phyloP scores from a whole-genome alignment of 495 filamentous ascomycete genomes.

The Corynascus novoguineensis region DNA sequence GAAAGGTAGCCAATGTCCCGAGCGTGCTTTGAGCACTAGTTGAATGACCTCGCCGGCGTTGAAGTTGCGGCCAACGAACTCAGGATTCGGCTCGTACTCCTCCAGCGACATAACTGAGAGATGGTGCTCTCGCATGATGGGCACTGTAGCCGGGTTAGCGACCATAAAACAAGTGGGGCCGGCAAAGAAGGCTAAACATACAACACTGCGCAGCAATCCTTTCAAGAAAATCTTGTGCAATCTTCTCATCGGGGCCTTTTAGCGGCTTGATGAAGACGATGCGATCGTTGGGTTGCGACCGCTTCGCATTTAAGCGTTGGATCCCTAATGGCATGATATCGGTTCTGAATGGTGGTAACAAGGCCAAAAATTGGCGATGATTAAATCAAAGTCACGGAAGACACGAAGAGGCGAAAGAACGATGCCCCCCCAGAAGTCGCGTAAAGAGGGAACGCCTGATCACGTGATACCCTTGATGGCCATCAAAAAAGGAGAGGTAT shows the following conservation, averaged over 20 bases:
- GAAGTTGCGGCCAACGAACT: conserved; percentile 76
- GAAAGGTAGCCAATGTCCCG: conserved; percentile 67
- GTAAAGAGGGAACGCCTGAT: conserved; percentile 15
- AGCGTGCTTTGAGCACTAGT: conserved; percentile 62
- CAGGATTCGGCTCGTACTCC: conserved; percentile 66
- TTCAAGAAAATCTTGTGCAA: conserved; percentile 65
- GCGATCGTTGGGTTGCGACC: conserved; percentile 58
- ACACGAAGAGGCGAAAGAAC: neutral
- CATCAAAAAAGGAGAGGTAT: neutral
- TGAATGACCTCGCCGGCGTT: conserved; percentile 81
- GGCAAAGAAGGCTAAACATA: conserved; percentile 19
- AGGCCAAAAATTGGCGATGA: neutral
- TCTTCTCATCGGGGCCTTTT: conserved; percentile 49
- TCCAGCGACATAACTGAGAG: conserved; percentile 68
- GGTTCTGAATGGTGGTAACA: neutral
- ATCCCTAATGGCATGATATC: conserved; percentile 60
- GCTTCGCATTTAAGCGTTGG: conserved; percentile 61
- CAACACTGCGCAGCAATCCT: conserved; percentile 72
- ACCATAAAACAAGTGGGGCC: neutral
- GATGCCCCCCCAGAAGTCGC: neutral
- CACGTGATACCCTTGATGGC: conserved; percentile 11
- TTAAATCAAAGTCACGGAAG: neutral
- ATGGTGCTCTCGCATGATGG: conserved; percentile 65
- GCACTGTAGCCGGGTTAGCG: conserved; percentile 33
- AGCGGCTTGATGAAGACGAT: conserved; percentile 76